These are phyloP conservation scores for Thalassiosira livingstoniorum DNA, from an alignment of 352 stramenopile genomes.

Conservation along the genomic window DNA sequence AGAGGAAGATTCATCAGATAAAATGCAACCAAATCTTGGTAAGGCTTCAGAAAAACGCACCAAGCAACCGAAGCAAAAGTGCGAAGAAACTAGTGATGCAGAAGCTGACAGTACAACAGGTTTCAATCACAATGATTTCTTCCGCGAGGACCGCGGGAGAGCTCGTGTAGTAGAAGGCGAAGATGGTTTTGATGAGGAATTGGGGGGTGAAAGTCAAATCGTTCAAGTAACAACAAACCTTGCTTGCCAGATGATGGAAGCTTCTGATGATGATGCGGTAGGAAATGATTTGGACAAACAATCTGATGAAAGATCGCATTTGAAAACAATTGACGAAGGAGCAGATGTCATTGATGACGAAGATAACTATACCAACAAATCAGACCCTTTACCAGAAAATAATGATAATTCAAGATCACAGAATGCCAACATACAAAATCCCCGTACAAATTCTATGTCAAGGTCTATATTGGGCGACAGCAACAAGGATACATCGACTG, in stretches of 20 bases:
- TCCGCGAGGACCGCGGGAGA: slow-evolving; percentile 61
- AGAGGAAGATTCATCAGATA: slow-evolving; percentile 34
- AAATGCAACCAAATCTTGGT: slow-evolving; percentile 14
- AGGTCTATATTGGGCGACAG: too few species aligned
- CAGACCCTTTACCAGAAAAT: too few species aligned
- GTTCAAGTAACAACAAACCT: slow-evolving; percentile 57
- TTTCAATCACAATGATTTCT: slow-evolving; percentile 74
- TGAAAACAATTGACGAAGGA: too few species aligned
- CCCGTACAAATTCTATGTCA: too few species aligned
- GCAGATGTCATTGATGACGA: too few species aligned
- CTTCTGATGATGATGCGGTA: slow-evolving; percentile 19
- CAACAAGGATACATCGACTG: too few species aligned
- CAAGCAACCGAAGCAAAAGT: slow-evolving; percentile 27
- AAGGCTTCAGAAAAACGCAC: slow-evolving; percentile 1
- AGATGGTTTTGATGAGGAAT: slow-evolving; percentile 77
- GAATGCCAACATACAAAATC: too few species aligned
- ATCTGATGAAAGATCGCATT: too few species aligned
- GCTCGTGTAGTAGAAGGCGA: slow-evolving; percentile 64
- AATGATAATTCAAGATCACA: too few species aligned
- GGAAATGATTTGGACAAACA: too few species aligned
- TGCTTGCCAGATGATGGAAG: slow-evolving; percentile 49
- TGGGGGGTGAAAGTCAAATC: slow-evolving; percentile 78
- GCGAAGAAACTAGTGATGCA: slow-evolving; percentile 29
- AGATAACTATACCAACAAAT: too few species aligned
- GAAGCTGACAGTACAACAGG: slow-evolving; percentile 22